Base-by-base conservation (phyloP, 1,284 basidiomycete species). In the Marasmius fiardii region DNA sequence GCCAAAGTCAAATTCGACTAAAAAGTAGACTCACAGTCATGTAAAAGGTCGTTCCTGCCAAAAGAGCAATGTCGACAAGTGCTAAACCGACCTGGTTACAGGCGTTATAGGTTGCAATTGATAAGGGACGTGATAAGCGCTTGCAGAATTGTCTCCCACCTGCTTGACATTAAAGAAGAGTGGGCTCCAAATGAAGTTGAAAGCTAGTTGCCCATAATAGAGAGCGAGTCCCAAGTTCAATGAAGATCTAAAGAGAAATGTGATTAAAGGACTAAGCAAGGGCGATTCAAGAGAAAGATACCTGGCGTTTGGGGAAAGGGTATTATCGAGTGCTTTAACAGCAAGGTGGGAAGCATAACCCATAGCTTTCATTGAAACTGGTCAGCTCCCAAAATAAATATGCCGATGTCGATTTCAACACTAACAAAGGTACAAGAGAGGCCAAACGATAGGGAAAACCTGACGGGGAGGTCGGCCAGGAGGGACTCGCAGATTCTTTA, bases 281-380 rank as follows among this genome's bases (percentile, higher is more conserved):
- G 37, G 14, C 23, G 43, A 35, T 41, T 34, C 39, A 7, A 4
- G 7, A 6, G 26, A 11, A 18, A 50, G 51, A 34, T 59, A 81
- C 81, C 72, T 74, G 55, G 67, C 72, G 4, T 63, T 60, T 8
- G 76, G 73, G 14, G 74, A 71, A 3, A 72, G 62, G 5, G 80
- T 70, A 2, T 60, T 64, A 64, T 89, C 86, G 58, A 86, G 73
- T 1, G 79, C 72, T 59, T 78, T 74, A 44, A 82, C 82, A 3
- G 83, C 77, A 21, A 92, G 67, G 70, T 92, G 84, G 3, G 86
- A 86, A 1, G 86, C 86, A 66, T 83, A 89, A 48, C 90, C 89
- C 82, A 90, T 88, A 10, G 79, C 80, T 80, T 54, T 10, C 4
- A 4, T 31, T 47, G 59, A 18, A 23, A 34, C 49, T 50, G 4